Evolutionary conservation across 345 rosid species (phyloP).

Genomic region (Corchorus olitorius): DNA sequence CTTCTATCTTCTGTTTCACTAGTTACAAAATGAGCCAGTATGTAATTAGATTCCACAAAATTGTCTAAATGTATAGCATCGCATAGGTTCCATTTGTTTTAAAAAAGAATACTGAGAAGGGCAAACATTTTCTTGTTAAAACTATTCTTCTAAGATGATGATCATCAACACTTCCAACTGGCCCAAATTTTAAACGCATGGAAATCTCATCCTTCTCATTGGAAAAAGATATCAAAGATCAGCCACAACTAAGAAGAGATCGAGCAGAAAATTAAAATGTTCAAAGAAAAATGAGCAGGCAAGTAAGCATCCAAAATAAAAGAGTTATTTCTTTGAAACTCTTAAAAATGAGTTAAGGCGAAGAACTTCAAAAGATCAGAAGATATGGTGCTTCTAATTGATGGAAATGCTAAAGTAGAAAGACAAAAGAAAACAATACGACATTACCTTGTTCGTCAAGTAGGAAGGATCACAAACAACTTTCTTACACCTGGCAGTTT

Average conservation of each 20-base stretch:
- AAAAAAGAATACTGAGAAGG: neutral
- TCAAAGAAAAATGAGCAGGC: neutral
- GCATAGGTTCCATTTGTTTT: neutral
- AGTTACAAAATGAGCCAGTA: neutral
- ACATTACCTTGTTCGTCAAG: slow-evolving; percentile 74
- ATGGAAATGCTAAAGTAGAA: neutral
- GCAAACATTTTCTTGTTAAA: neutral
- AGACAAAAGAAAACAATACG: neutral
- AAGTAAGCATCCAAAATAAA: neutral
- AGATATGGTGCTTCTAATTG: neutral
- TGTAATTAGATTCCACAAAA: neutral
- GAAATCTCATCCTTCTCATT: neutral
- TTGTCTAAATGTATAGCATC: neutral
- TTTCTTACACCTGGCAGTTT: slow-evolving; percentile 97
- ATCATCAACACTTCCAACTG: neutral
- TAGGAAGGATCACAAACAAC: slow-evolving; percentile 98
- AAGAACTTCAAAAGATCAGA: neutral
- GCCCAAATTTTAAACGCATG: neutral
- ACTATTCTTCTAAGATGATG: neutral
- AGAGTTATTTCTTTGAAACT: neutral
- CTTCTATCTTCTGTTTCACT: neutral
- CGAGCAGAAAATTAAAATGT: neutral
- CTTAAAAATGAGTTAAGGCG: neutral
- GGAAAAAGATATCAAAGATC: neutral
- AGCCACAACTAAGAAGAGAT: neutral